Evolutionary conservation across 352 stramenopile species (phyloP).

Genomic region (Blastocystis sp.): DNA sequence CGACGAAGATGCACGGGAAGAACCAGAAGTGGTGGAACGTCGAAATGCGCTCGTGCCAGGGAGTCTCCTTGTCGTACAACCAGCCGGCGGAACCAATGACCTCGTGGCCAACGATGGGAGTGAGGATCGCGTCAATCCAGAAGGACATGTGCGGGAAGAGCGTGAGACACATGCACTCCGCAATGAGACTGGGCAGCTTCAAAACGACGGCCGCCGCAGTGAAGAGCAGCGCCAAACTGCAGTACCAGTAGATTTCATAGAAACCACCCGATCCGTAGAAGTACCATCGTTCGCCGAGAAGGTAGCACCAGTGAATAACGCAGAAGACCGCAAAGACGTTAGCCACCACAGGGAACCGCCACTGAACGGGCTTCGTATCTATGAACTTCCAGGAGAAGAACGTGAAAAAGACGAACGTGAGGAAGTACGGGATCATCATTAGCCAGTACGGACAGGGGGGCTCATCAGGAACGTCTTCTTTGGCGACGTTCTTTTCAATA

Average conservation of each 20-base stretch:
- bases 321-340: slow-evolving; percentile 13
- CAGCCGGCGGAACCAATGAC: slow-evolving; percentile 3
- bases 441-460: slow-evolving; percentile 57
- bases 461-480: not conserved
- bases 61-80: slow-evolving; percentile 44
- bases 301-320: slow-evolving; percentile 42
- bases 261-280: slow-evolving; percentile 34
- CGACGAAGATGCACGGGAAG: slow-evolving; percentile 38
- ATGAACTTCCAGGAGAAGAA: slow-evolving; percentile 41
- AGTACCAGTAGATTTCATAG: slow-evolving; percentile 73
- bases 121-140: slow-evolving; percentile 63
- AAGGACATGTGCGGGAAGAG: slow-evolving; percentile 63
- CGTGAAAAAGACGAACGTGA: not conserved
- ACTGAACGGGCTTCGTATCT: not conserved
- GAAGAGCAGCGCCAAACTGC: slow-evolving; percentile 47
- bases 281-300: slow-evolving; percentile 6
- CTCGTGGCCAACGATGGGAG: slow-evolving; percentile 5
- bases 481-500: not conserved
- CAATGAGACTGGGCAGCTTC: slow-evolving; percentile 46
- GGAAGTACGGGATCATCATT: slow-evolving; percentile 27
- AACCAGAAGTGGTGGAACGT: slow-evolving; percentile 72
- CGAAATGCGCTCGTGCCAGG: slow-evolving; percentile 27
- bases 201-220: slow-evolving; percentile 30
- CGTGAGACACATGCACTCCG: slow-evolving; percentile 32
- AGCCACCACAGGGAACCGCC: slow-evolving; percentile 16